Evolutionary conservation across 2,329 filamentous ascomycete species (phyloP), one percentile per base, ranked within the genome.

Genomic region (Drechslerella dactyloides): DNA sequence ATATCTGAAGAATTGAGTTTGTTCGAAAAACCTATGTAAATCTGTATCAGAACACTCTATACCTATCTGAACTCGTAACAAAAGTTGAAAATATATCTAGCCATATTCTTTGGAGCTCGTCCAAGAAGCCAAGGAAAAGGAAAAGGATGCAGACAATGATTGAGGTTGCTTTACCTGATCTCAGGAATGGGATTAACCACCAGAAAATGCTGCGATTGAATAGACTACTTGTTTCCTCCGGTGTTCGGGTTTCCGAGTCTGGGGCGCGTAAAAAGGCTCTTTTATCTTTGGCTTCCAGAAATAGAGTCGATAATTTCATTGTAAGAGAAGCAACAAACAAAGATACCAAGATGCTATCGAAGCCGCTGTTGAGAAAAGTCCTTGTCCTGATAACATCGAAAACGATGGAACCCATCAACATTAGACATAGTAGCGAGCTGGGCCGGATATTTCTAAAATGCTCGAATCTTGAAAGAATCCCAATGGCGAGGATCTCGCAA

Each of bases 181-280:
- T 65, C 27, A 81, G 76, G 4, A 81, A 59, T 1, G 55, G 17
- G 27, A 80, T 80, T 11, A 81, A 58, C 80, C 80, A 81, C 78
- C 78, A 79, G 51, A 80, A 80, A 2, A 80, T 42, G 11, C 76
- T 78, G n/a, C 79, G 74, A 44, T 75, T 80, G 5, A 81, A 69
- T 8, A 79, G 53, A 0, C 80, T 79, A 0, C 77, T 78, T 0
- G 78, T 79, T 0, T 76, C 77, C 66, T 82, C 81, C 0, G 73
- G 59, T 17, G 76, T 57, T 40, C 74, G 58, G 27, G 60, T 69
- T n/a, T 76, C 48, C 4, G 75, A 75, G n/a, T 76, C 74, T 8
- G 73, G 73, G 8, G 68, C 65, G 42, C 69, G 17, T 35, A 73
- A 33, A 10, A 73, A 73, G 0, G 46, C 33, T 7, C 58, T 37